phyloP scores from a whole-genome alignment of 306 rosid genomes.

The Castanopsis chinensis region DNA sequence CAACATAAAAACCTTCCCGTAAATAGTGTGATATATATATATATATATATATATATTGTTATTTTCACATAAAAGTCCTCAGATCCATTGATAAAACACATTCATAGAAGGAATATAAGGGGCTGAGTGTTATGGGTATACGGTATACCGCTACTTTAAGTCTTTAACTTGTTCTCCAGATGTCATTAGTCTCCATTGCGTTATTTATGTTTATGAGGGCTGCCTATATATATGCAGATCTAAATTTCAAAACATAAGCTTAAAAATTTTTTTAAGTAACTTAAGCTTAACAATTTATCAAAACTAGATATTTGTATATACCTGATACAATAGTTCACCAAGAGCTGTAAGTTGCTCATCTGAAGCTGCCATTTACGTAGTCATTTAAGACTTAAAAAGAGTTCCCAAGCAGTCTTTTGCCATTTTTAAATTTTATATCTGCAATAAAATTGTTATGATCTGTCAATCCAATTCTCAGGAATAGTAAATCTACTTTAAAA shows the following conservation, averaged over 20 bases:
- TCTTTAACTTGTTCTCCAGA: neutral
- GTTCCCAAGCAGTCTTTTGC: no score
- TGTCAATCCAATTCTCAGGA: constrained; percentile 8
- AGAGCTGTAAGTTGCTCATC: constrained; percentile 75
- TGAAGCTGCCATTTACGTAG: constrained; percentile 31
- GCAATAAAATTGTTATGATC: constrained; percentile 35
- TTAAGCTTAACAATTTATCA: neutral
- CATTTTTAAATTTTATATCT: constrained; percentile 25
- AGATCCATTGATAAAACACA: neutral
- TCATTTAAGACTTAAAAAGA: no score
- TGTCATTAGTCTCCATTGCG: neutral
- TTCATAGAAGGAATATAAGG: neutral
- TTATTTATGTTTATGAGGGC: neutral
- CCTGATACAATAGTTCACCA: constrained; percentile 96
- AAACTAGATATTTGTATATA: constrained; percentile 14
- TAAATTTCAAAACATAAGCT: neutral
- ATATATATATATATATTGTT: no score
- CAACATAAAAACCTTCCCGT: no score
- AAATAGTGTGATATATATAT: no score
- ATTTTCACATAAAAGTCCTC: neutral
- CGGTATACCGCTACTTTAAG: neutral
- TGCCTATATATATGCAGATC: neutral
- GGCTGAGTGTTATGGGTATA: neutral
- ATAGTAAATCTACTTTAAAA: neutral
- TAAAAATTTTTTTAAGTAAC: neutral